These are phyloP conservation scores for Dictyostelium discoideum DNA, from an alignment of 78 protist species.

Conservation along the genomic window DNA sequence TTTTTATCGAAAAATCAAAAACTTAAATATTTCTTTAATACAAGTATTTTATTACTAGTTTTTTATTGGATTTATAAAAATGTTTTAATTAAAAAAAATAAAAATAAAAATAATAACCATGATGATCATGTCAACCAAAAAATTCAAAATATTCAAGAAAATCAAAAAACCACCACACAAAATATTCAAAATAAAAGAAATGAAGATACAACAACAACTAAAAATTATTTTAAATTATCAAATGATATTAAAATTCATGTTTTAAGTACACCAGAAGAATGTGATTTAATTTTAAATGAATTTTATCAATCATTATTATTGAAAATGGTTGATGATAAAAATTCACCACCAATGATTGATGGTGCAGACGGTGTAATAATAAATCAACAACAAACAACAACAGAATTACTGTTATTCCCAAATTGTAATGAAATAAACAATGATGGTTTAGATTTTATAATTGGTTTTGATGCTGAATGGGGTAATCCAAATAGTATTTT, in stretches of 20 bases:
- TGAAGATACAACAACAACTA: no score
- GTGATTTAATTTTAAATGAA: neutral
- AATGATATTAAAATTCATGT: constrained; percentile 23
- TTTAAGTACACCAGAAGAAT: neutral
- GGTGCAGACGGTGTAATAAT: neutral
- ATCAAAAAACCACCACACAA: no score
- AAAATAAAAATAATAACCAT: no score
- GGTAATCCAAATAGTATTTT: neutral
- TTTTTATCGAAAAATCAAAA: neutral
- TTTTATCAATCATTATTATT: constrained; percentile 11
- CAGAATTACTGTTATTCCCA: neutral
- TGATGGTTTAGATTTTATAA: constrained; percentile 19
- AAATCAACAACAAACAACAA: neutral
- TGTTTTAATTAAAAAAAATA: no score
- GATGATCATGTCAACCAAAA: no score
- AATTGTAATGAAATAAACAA: constrained; percentile 4
- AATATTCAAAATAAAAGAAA: no score
- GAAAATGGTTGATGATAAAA: neutral
- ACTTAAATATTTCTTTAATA: neutral
- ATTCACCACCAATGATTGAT: neutral
- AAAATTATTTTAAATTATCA: constrained; percentile 36
- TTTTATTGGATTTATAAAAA: neutral
- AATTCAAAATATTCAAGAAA: no score
- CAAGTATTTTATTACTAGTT: neutral
- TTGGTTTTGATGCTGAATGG: constrained; percentile 29